Base-by-base conservation (phyloP, 225 moss, liverwort and hornwort genomes). In the Pleurozium schreberi region DNA sequence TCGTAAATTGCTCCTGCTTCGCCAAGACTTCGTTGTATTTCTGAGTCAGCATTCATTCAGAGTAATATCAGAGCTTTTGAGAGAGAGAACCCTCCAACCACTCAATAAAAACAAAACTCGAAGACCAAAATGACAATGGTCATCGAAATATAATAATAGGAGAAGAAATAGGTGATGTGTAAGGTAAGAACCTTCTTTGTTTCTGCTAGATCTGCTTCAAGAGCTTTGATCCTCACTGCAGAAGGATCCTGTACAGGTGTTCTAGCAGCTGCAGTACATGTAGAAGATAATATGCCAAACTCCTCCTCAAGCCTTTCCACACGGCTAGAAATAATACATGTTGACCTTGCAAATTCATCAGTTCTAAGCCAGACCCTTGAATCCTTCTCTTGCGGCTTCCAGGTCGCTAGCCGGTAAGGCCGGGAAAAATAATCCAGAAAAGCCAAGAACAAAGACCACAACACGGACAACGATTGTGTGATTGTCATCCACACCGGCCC, bases 151-250 rank as follows among this genome's bases (percentile, higher is more conserved):
- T 43, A 21, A 61, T 43, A 43, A 28, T 22, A 45, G 20, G 34
- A 67, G 43, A 75, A 52, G 25, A 83, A 50, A 84, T 61, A 43
- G 60, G 66, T 31, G 28, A 88, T 81, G 63, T 50, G 14, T 36
- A 58, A 82, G 38, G 69, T 36, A 84, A n/a, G 34, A 85, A 96
- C 98, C 96, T 93, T 96, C 85, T 96, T 98, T 52, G 98, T 98
- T 90, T 98, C 95, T 67, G 95, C 95, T 70, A 98, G 89, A 86
- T 98, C 96, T 88, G 92, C 90, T 88, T 97, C 96, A 81, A 98
- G 96, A 84, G 88, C 89, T 87, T 84, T 93, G 79, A 98, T 95
- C 87, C 93, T 93, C 65, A 92, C 94, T 59, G 89, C 87, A 88
- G 91, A 91, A 67, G 90, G 88, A 89, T 95, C 91, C 62, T 64